These are phyloP conservation scores for Cinnamomum chago DNA, from an alignment of 164 flowering plant genomes.

Conservation along the genomic window DNA sequence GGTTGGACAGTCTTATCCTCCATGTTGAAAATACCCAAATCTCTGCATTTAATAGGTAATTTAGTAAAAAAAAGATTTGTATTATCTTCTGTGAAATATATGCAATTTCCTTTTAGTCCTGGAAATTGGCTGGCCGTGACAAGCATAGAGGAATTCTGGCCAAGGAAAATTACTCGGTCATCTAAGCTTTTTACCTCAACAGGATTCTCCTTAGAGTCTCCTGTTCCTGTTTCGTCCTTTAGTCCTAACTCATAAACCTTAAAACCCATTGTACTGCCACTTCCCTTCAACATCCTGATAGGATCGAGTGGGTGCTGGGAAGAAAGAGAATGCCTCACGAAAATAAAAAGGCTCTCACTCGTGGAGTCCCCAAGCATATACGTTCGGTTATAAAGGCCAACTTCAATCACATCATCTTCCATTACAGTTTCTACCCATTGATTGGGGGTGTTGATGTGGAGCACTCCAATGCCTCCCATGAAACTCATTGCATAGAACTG, in stretches of 20 bases:
- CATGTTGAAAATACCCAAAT: conserved; percentile 9
- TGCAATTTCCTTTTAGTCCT: conserved; percentile 51
- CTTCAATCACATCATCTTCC: conserved; percentile 30
- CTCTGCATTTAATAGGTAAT: conserved; percentile 2
- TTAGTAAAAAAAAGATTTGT: not conserved
- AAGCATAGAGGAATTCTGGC: conserved; percentile 60
- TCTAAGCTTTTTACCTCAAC: conserved; percentile 44
- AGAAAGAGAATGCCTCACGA: conserved; percentile 24
- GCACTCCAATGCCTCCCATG: conserved; percentile 41
- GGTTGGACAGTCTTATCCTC: not conserved
- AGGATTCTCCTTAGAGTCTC: conserved; percentile 5
- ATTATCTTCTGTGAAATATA: conserved; percentile 30
- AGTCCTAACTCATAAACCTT: conserved; percentile 49
- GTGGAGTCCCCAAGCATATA: conserved; percentile 47
- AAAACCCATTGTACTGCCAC: conserved; percentile 32
- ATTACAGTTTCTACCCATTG: conserved; percentile 28
- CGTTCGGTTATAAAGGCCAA: conserved; percentile 51
- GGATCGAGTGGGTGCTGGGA: too few relatives aligned
- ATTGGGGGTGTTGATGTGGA: conserved; percentile 16
- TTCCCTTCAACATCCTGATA: too few relatives aligned
- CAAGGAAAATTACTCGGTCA: conserved; percentile 55
- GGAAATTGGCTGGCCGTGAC: conserved; percentile 39
- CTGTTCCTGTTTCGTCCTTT: conserved; percentile 33
- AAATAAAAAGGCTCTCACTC: conserved; percentile 57
- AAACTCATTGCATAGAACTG: conserved; percentile 59